Conservation (phyloP, 352 stramenopile species). For the Pythium coloratum region DNA sequence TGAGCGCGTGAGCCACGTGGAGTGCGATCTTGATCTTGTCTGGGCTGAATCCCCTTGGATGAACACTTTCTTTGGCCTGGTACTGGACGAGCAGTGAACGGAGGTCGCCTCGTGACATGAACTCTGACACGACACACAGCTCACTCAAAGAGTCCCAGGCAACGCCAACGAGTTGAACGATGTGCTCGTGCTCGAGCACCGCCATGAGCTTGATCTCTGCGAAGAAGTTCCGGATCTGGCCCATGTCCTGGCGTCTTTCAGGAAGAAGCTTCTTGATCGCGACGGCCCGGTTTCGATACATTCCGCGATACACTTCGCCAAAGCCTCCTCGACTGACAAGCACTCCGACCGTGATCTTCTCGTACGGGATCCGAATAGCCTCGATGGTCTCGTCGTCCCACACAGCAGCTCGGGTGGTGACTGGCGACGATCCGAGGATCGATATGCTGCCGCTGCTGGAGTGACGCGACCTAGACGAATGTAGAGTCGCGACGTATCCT, state of each 20-base stretch:
- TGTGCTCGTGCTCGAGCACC: constrained; percentile 55
- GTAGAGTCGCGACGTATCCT: neutral
- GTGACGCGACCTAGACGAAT: neutral
- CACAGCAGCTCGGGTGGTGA: neutral
- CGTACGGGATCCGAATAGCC: constrained; percentile 40
- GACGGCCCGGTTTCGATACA: constrained; percentile 47
- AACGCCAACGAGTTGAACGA: constrained; percentile 71
- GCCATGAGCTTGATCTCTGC: constrained; percentile 62
- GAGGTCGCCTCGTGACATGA: constrained; percentile 21
- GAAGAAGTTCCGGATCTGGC: constrained; percentile 51
- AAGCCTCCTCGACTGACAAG: constrained; percentile 52
- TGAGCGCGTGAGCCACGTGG: constrained; percentile 18
- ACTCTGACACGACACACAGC: constrained; percentile 31
- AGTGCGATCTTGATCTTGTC: constrained; percentile 23
- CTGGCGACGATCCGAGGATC: neutral
- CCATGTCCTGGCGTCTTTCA: constrained; percentile 47
- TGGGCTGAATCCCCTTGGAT: constrained; percentile 1
- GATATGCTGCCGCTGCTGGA: neutral
- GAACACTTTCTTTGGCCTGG: neutral
- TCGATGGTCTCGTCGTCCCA: constrained; percentile 20
- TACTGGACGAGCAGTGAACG: constrained; percentile 14
- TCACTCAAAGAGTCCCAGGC: constrained; percentile 45
- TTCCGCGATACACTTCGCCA: constrained; percentile 47
- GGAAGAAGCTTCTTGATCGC: constrained; percentile 62
- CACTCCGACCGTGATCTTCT: constrained; percentile 40